These are phyloP conservation scores for Echites panduratus DNA, from an alignment of 257 asterid genomes.

Conservation along the genomic window DNA sequence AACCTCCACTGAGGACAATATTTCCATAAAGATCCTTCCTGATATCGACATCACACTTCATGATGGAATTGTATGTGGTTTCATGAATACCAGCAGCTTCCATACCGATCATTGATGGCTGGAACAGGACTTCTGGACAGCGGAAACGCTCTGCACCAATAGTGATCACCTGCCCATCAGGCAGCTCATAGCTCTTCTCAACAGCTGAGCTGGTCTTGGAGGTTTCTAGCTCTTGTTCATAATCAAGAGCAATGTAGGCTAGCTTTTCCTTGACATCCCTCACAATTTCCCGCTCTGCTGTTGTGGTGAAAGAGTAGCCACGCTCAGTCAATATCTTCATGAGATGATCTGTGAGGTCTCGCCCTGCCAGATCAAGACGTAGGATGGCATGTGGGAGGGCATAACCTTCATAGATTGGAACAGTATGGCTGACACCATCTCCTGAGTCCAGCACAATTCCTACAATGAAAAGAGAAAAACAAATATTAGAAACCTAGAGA, in stretches of 20 bases:
- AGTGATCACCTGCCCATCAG: conserved; percentile 17
- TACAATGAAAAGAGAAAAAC: neutral
- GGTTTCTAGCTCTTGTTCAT: conserved; percentile 32
- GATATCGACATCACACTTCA: conserved; percentile 34
- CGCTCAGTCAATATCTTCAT: conserved; percentile 44
- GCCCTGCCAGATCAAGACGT: conserved; percentile 46
- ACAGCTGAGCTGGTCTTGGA: conserved; percentile 29
- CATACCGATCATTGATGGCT: conserved; percentile 37
- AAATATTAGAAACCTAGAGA: neutral
- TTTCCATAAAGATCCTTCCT: conserved; percentile 32
- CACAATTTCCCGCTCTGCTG: conserved; percentile 48
- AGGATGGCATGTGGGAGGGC: conserved; percentile 48
- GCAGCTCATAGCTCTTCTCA: conserved; percentile 39
- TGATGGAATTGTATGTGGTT: conserved; percentile 32
- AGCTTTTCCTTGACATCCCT: conserved; percentile 43
- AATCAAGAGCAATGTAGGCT: conserved; percentile 42
- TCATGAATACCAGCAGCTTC: conserved; percentile 32
- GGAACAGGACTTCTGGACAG: conserved; percentile 38
- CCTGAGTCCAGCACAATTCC: conserved; percentile 32
- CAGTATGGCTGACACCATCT: conserved; percentile 32
- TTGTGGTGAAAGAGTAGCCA: conserved; percentile 42
- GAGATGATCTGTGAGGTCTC: conserved; percentile 39
- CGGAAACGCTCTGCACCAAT: conserved; percentile 38
- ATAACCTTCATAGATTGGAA: conserved; percentile 32
- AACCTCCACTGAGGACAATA: conserved; percentile 30